phyloP scores from a whole-genome alignment of 768 basidiomycete genomes.

The Hygrophorus pudorinus region DNA sequence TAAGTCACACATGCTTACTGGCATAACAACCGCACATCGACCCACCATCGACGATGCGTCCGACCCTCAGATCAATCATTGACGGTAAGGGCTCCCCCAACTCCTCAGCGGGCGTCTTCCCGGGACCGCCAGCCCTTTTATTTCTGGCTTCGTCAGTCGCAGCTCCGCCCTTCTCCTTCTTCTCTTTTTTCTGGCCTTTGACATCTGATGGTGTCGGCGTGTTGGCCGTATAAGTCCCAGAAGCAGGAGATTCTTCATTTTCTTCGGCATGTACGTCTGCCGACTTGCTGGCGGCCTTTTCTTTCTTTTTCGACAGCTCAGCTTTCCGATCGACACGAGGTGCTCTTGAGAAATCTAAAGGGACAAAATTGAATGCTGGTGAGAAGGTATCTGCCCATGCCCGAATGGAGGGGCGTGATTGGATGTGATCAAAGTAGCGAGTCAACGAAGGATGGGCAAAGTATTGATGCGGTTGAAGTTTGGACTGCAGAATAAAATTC shows the following conservation, averaged over 20 bases:
- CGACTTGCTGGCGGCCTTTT: conserved; percentile 21
- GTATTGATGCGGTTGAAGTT: conserved; percentile 62
- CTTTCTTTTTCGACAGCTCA: conserved; percentile 68
- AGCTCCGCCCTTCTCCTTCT: conserved; percentile 20
- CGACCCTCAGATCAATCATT: conserved; percentile 96
- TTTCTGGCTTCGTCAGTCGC: conserved; percentile 51
- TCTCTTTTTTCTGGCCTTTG: conserved; percentile 2
- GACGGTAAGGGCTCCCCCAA: conserved; percentile 81
- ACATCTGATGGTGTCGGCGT: neutral
- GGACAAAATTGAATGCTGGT: conserved; percentile 44
- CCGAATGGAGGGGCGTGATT: conserved; percentile 56
- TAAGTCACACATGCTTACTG: neutral
- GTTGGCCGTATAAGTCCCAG: conserved; percentile 1
- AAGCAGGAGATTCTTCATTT: conserved; percentile 18
- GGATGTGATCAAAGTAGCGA: conserved; percentile 94
- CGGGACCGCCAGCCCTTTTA: conserved; percentile 28
- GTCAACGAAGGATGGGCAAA: conserved; percentile 74
- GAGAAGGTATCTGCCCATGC: conserved; percentile 39
- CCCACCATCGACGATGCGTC: conserved; percentile 84
- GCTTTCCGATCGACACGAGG: conserved; percentile 66
- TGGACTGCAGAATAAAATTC: conserved; percentile 38
- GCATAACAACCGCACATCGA: conserved; percentile 2
- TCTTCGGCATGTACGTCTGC: conserved; percentile 18
- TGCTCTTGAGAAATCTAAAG: conserved; percentile 67
- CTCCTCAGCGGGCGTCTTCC: conserved; percentile 45